Base-by-base conservation (phyloP, 345 rosid genomes). In the Garcia nutans region DNA sequence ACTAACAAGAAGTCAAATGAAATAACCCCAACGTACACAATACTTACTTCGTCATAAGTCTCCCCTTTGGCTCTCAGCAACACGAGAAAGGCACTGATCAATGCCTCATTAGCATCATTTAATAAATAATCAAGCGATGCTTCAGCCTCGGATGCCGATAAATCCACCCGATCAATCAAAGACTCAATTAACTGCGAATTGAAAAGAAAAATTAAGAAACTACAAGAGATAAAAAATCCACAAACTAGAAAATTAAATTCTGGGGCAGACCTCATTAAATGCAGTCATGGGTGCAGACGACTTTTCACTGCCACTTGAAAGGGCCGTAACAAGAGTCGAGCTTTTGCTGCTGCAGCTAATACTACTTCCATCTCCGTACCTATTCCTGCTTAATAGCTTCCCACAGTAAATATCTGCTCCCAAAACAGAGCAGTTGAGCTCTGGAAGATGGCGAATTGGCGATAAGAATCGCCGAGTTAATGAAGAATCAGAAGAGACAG, bases 31-130 rank as follows among this genome's bases (percentile, higher is more conserved):
- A 23, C 1, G 69, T 50, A 65, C 26, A 65, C 1, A 20, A 9
- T 23, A 58, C 81, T 88, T 76, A 92, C 97, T 81, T 96, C 98
- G 76, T 92, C 97, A 77, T 70, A 89, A 33, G 97, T 93, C 89
- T 96, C 99, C 65, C 98, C 98, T 86, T 93, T 96, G 76, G 98
- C 97, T 84, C 98, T 91, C 62, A 93, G 81, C 78, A 96, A 64
- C 20, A 93, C 97, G 44, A 96, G 87, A 68, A 92, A 96, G 42
- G 97, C 99, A 84, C 97, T 89, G 65, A 96, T 92, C 67, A 91
- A 76, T 1, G 83, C 86, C 84, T 96, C 98, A 26, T 82, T 83
- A 49, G 86, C 82, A 33, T 92, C 92, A n/a, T 66, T 77, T 45
- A 92, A 83, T 81, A 93, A 81, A 66, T 81, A 88, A 63, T 93